Percentiles rank a stretch among this genome's conserved stretches.
phyloP scores from a whole-genome alignment of 2,329 filamentous ascomycete species.

The Diplodia seriata region DNA sequence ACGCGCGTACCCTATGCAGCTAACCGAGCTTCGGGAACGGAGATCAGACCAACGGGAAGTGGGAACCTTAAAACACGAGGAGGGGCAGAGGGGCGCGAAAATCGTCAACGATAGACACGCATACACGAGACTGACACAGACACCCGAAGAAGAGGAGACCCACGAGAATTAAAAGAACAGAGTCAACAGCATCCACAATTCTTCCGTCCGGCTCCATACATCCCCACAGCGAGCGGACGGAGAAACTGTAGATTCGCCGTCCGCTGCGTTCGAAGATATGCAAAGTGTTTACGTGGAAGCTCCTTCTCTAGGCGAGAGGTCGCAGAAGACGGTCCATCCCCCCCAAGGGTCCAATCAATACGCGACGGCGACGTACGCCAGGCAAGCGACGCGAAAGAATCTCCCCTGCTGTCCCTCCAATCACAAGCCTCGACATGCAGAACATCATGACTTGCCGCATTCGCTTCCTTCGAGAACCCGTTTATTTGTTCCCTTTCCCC shows the following conservation, averaged over 20 bases:
- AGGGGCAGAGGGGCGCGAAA: not conserved
- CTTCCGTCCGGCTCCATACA: conserved; percentile 9
- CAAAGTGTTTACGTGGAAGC: not conserved
- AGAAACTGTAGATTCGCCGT: not conserved
- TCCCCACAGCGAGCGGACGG: not conserved
- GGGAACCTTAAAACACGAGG: not conserved
- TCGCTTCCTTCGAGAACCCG: not conserved
- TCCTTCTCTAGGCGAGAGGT: not conserved
- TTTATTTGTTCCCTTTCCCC: not conserved
- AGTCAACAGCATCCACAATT: conserved; percentile 11
- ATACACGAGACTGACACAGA: not conserved
- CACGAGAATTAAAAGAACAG: not conserved
- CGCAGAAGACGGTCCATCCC: not conserved
- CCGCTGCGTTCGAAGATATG: conserved; percentile 25
- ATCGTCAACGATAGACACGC: not conserved
- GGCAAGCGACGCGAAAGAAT: conserved; percentile 9
- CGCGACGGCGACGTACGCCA: not conserved
- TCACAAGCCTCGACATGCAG: not conserved
- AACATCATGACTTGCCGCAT: not conserved
- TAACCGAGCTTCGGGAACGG: not conserved
- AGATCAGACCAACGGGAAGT: not conserved
- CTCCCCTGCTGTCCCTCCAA: not conserved
- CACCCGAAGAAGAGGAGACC: not conserved
- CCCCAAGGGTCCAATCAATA: conserved; percentile 5
- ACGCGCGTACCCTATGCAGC: not conserved